Evolutionary conservation across 768 basidiomycete species (phyloP).

Genomic region (Trametes maxima): DNA sequence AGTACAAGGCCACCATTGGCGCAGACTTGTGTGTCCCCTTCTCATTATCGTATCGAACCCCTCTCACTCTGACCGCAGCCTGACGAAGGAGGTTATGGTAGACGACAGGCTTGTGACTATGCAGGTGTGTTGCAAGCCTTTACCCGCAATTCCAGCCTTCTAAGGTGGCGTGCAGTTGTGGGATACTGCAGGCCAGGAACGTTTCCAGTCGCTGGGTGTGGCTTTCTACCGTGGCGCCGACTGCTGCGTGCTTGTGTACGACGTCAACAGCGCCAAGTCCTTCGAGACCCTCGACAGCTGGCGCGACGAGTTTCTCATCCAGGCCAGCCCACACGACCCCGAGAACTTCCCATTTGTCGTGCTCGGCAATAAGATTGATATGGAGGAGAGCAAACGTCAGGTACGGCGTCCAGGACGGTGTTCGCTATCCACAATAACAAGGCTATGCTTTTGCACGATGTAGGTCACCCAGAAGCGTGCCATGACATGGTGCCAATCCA

Average conservation of each 20-base stretch:
- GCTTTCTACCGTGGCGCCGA: conserved; percentile 99
- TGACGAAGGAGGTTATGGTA: conserved; percentile 99
- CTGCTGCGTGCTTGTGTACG: conserved; percentile 98
- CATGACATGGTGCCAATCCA: conserved; percentile 99
- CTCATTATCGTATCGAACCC: conserved; percentile 7
- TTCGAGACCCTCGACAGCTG: conserved; percentile 99
- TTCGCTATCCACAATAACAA: neutral
- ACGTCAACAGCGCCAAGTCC: conserved; percentile 97
- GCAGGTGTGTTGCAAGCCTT: conserved; percentile 71
- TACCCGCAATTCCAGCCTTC: neutral
- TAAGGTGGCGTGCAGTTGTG: conserved; percentile 67
- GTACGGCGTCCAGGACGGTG: conserved; percentile 43
- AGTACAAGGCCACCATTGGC: conserved; percentile 99
- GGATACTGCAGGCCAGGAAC: conserved; percentile 99
- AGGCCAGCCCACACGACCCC: conserved; percentile 97
- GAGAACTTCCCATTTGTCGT: conserved; percentile 99
- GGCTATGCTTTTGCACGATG: neutral
- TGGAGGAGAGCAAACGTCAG: conserved; percentile 98
- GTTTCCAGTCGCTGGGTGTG: conserved; percentile 98
- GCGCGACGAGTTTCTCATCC: conserved; percentile 99
- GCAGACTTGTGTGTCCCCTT: conserved; percentile 83
- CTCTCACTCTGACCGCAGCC: conserved; percentile 43
- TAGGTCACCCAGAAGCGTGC: conserved; percentile 99
- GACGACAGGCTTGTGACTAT: conserved; percentile 98
- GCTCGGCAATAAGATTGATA: conserved; percentile 99